Base-by-base conservation (phyloP, 257 asterid genomes). In the Leptodermis oblonga region DNA sequence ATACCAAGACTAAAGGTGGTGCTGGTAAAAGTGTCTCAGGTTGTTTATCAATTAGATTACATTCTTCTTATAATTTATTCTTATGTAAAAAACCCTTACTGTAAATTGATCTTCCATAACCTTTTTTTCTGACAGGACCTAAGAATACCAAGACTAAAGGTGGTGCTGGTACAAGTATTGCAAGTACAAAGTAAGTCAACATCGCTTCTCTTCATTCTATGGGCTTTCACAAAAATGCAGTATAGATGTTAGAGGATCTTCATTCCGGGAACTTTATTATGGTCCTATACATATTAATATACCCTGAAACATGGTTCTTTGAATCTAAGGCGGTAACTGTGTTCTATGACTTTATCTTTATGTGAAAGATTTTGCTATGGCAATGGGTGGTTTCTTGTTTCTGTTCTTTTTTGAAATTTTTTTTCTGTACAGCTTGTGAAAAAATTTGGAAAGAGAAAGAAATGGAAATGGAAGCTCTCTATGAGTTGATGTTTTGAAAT, bases 121-220 rank as follows among this genome's bases (percentile, higher is more conserved):
- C 30, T n/a, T 66, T 71, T 59, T 72, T 51, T 70, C 14, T 0
- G 26, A 15, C 89, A 89, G 95, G 82, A 70, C 54, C 77, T 60
- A 62, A 46, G 55, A 77, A 49, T 74, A 39, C n/a, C n/a, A 71
- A 75, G 76, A 74, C 23, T 30, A 73, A 70, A 60, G 67, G 56
- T 17, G 46, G 66, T 61, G 78, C 73, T 60, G 70, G 71, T 49
- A 65, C 70, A 69, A 65, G 10, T 74, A 65, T 36, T 69, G 34
- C 73, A 41, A 77, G 73, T 67, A 66, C 82, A 39, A 82, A 79
- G 97, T 87, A 87, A 83, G 96, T 82, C 71, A 20, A 41, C 67
- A 59, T 55, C 42, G 54, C 28, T 58, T 15, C 34, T 53, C 12
- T 46, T 12, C 23, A 15, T 51, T 46, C 37, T 37, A 15, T 34